Base-by-base conservation (phyloP, 257 asterid genomes). In the Thymus mandschuricus region DNA sequence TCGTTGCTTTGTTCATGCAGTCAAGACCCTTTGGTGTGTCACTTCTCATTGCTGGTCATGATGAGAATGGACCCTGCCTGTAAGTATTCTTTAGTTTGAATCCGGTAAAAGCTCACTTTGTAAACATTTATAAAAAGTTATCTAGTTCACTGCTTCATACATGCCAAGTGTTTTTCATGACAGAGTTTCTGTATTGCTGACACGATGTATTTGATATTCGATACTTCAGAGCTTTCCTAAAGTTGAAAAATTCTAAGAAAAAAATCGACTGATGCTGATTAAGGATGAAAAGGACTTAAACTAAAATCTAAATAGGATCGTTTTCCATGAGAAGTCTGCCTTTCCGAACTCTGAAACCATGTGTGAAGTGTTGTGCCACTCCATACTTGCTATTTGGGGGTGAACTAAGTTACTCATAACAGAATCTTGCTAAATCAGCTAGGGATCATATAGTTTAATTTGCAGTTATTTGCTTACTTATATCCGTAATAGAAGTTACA, bases 31-130 rank as follows among this genome's bases (percentile, higher is more conserved):
- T n/a, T n/a, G n/a, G n/a, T n/a, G n/a, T n/a, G n/a, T n/a, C n/a
- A n/a, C n/a, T n/a, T n/a, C n/a, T n/a, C n/a, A n/a, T n/a, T n/a
- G n/a, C n/a, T n/a, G n/a, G n/a, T n/a, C n/a, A n/a, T n/a, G 97
- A 91, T 80, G 97, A 91, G 76, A 89, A 88, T 76, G 97, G 97
- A 66, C 97, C 97, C 74, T 81, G 96, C 91, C 73, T 92, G 97
- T 92, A 80, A 91, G 96, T 79, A 63, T 13, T 70, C 70, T 60
- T 50, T 30, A 38, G n/a, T 12, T 75, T 67, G 10, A 60, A 44
- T 66, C 57, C 44, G 30, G 27, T 66, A 41, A 55, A 64, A 13
- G 48, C 44, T 12, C 28, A 3, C 62, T 56, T 30, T 2, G 0
- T 0, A 29, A 8, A 55, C 29, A 60, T 60, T 35, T 27, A 8